These are phyloP conservation scores for Metahyphopichia silvanorum DNA, from an alignment of 805 yeast genomes.

Conservation along the genomic window DNA sequence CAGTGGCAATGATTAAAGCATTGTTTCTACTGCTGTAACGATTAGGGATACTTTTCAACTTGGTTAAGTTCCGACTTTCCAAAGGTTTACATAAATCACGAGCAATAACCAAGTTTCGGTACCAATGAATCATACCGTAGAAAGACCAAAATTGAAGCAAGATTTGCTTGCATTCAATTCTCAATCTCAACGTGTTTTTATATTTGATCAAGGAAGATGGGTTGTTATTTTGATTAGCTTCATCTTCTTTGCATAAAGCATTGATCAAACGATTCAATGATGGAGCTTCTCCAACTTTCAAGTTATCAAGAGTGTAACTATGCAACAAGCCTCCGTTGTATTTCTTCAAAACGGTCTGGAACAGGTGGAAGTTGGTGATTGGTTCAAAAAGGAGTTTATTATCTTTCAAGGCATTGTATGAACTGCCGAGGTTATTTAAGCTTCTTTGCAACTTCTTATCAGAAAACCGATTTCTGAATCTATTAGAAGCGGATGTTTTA, in stretches of 20 bases:
- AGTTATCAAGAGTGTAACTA: conserved; percentile 27
- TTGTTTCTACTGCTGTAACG: conserved; percentile 16
- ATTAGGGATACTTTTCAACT: conserved; percentile 24
- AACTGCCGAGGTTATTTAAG: conserved; percentile 15
- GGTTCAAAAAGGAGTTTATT: conserved; percentile 41
- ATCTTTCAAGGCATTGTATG: conserved; percentile 17
- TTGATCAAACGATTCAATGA: conserved; percentile 20
- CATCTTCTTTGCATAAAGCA: conserved; percentile 21
- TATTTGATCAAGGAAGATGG: conserved; percentile 22
- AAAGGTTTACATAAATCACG: conserved; percentile 30
- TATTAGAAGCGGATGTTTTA: conserved; percentile 10
- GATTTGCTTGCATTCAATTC: conserved; percentile 38
- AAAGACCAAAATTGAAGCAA: conserved; percentile 42
- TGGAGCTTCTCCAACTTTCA: conserved; percentile 36
- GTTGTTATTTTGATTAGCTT: conserved; percentile 8
- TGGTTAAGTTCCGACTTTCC: conserved; percentile 21
- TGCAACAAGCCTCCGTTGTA: conserved; percentile 22
- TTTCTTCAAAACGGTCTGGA: conserved; percentile 12
- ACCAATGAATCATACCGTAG: conserved; percentile 37
- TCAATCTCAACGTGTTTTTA: conserved; percentile 31
- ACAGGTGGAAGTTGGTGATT: conserved; percentile 12
- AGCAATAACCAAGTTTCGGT: conserved; percentile 29
- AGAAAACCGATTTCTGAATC: conserved; percentile 16
- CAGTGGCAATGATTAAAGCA: conserved; percentile 21
- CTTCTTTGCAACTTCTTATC: conserved; percentile 10